Percentiles rank a stretch among this genome's conserved stretches.
Conservation (phyloP, 306 rosid species). For the Vicia sativa region DNA sequence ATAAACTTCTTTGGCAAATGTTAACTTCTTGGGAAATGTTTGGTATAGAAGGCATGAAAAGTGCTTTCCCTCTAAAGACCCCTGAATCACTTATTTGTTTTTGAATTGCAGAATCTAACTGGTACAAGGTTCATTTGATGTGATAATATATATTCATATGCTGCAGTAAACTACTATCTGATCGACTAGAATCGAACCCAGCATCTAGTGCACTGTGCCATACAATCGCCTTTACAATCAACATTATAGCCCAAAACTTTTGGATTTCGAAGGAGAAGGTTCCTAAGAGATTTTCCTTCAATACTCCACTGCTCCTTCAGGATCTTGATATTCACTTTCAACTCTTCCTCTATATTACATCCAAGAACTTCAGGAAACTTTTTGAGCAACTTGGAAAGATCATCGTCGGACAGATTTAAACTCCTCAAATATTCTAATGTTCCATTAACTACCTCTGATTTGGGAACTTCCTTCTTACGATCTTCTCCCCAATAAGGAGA, state of each 20-base stretch:
- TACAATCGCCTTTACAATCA: constrained; percentile 93
- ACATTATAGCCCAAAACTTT: constrained; percentile 82
- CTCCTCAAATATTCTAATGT: constrained; percentile 69
- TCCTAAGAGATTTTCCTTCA: constrained; percentile 72
- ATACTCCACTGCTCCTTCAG: constrained; percentile 81
- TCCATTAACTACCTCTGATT: constrained; percentile 51
- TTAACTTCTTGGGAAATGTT: constrained; percentile 8
- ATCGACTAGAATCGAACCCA: constrained; percentile 82
- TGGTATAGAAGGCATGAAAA: constrained; percentile 13
- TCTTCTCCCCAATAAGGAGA: constrained; percentile 98
- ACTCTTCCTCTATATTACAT: constrained; percentile 71
- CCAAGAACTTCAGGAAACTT: constrained; percentile 96
- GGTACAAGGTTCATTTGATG: constrained; percentile 7
- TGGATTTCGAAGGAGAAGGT: constrained; percentile 84
- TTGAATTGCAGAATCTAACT: constrained; percentile 9
- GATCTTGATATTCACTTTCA: constrained; percentile 67
- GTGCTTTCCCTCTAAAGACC: constrained; percentile 14
- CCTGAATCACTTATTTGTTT: neutral
- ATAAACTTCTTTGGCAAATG: neutral
- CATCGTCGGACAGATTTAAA: constrained; percentile 76
- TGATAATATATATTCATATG: neutral
- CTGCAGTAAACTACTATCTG: constrained; percentile 3
- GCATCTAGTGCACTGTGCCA: constrained; percentile 94
- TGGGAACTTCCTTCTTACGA: constrained; percentile 63
- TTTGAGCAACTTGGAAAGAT: constrained; percentile 75